Evolutionary conservation across 768 basidiomycete genomes (phyloP).

Genomic region (Cyclocybe cylindracea): DNA sequence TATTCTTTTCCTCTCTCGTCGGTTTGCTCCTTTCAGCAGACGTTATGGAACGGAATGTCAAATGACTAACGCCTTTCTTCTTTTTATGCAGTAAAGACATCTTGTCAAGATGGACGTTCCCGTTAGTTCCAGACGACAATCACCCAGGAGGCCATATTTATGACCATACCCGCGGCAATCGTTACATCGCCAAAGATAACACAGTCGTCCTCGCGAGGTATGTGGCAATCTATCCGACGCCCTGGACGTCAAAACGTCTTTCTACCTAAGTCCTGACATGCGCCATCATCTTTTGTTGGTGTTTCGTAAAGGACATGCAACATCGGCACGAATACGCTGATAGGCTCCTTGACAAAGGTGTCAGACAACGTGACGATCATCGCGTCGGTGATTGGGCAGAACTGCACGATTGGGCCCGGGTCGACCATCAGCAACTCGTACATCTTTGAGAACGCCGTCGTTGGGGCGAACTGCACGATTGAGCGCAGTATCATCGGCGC

Average conservation of each 20-base stretch:
- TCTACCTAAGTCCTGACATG: too few relatives aligned
- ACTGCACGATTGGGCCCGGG: constrained; percentile 72
- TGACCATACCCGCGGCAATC: constrained; percentile 85
- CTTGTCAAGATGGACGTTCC: constrained; percentile 91
- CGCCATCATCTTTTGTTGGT: background rate
- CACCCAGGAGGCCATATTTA: constrained; percentile 82
- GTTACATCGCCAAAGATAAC: constrained; percentile 81
- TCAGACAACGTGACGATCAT: constrained; percentile 64
- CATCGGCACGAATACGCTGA: constrained; percentile 78
- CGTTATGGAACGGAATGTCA: background rate
- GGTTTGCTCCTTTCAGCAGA: background rate
- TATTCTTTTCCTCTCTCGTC: background rate
- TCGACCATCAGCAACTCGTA: constrained; percentile 75
- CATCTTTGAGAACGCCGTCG: constrained; percentile 74
- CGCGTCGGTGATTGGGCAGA: constrained; percentile 77
- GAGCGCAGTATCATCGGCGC: constrained; percentile 81
- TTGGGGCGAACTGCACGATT: constrained; percentile 74
- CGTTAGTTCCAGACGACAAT: constrained; percentile 93
- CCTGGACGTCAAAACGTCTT: too few relatives aligned
- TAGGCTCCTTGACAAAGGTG: constrained; percentile 78
- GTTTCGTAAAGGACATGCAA: constrained; percentile 64
- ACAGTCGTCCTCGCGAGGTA: constrained; percentile 85
- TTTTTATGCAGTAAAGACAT: constrained; percentile 77
- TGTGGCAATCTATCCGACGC: constrained; percentile 15
- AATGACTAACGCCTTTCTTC: background rate